Conservation (phyloP, 768 basidiomycete species). For the Podaxis pistillaris region DNA sequence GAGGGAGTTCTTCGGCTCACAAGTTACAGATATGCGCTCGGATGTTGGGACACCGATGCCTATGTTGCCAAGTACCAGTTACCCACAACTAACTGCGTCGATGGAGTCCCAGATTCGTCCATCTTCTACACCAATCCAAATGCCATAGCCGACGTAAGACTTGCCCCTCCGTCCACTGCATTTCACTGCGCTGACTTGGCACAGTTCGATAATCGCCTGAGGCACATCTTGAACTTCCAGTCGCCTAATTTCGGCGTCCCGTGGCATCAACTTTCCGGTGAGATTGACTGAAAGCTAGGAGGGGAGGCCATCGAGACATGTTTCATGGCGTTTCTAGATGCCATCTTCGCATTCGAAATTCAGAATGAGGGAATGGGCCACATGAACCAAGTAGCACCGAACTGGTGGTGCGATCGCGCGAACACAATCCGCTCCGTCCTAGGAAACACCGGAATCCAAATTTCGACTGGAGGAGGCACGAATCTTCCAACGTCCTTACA, state of each 20-base stretch:
- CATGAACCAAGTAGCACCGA: slow-evolving; percentile 26
- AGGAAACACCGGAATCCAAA: slow-evolving; percentile 24
- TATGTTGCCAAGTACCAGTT: slow-evolving; percentile 24
- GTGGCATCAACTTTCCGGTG: slow-evolving; percentile 24
- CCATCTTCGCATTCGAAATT: slow-evolving; percentile 25
- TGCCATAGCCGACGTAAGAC: slow-evolving; percentile 23
- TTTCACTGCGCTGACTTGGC: neutral
- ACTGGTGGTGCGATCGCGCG: slow-evolving; percentile 27
- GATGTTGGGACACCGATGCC: slow-evolving; percentile 27
- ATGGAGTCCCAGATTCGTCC: slow-evolving; percentile 26
- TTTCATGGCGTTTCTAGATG: slow-evolving; percentile 17
- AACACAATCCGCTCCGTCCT: slow-evolving; percentile 25
- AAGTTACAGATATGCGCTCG: slow-evolving; percentile 20
- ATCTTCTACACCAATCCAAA: slow-evolving; percentile 24
- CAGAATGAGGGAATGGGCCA: slow-evolving; percentile 29
- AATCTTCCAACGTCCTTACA: slow-evolving; percentile 25
- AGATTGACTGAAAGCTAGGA: neutral
- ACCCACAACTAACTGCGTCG: slow-evolving; percentile 22
- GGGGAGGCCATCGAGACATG: neutral
- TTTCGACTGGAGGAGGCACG: slow-evolving; percentile 26
- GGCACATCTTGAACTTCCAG: slow-evolving; percentile 25
- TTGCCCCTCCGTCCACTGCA: neutral
- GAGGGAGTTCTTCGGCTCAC: neutral
- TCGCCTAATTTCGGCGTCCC: slow-evolving; percentile 24
- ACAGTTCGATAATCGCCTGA: slow-evolving; percentile 24